phyloP scores from a whole-genome alignment of 2,329 filamentous ascomycete species.

The Eutypella sp. region DNA sequence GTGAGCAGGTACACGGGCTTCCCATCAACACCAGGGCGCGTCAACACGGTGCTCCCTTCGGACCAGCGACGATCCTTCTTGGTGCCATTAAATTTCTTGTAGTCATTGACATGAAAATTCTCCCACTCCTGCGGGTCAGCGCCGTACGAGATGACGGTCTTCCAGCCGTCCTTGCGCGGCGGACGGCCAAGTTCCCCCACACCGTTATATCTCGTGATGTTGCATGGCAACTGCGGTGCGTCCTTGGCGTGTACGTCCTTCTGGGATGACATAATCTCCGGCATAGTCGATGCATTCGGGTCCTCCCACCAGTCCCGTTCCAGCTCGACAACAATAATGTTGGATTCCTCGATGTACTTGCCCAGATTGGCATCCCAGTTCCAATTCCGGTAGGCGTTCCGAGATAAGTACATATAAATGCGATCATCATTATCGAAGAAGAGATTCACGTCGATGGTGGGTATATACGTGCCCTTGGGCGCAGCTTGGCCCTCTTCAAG shows the following conservation, averaged over 20 bases:
- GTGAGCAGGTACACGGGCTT: slow-evolving; percentile 26
- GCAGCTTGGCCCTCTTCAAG: slow-evolving; percentile 22
- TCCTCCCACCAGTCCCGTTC: slow-evolving; percentile 32
- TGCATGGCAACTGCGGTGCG: slow-evolving; percentile 19
- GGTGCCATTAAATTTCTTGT: slow-evolving; percentile 27
- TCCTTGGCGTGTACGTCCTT: slow-evolving; percentile 22
- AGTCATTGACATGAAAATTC: slow-evolving; percentile 31
- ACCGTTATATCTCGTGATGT: slow-evolving; percentile 30
- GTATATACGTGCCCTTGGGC: slow-evolving; percentile 31
- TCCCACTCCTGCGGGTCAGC: slow-evolving; percentile 31
- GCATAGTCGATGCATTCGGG: slow-evolving; percentile 28
- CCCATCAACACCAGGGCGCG: slow-evolving; percentile 10
- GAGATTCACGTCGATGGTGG: slow-evolving; percentile 17
- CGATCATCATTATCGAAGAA: slow-evolving; percentile 14
- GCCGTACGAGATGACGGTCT: slow-evolving; percentile 31
- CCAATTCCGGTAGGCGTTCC: slow-evolving; percentile 33
- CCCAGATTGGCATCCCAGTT: slow-evolving; percentile 28
- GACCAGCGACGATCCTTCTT: slow-evolving; percentile 32
- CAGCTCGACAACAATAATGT: slow-evolving; percentile 32
- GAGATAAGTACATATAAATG: slow-evolving; percentile 24
- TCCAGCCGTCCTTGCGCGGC: slow-evolving; percentile 32
- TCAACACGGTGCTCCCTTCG: slow-evolving; percentile 29
- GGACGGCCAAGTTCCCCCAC: slow-evolving; percentile 29
- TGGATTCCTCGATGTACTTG: slow-evolving; percentile 34
- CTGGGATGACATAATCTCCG: slow-evolving; percentile 25